These are phyloP conservation scores for Aspergillus heteromorphus DNA, from an alignment of 495 filamentous ascomycete genomes.

Conservation along the genomic window DNA sequence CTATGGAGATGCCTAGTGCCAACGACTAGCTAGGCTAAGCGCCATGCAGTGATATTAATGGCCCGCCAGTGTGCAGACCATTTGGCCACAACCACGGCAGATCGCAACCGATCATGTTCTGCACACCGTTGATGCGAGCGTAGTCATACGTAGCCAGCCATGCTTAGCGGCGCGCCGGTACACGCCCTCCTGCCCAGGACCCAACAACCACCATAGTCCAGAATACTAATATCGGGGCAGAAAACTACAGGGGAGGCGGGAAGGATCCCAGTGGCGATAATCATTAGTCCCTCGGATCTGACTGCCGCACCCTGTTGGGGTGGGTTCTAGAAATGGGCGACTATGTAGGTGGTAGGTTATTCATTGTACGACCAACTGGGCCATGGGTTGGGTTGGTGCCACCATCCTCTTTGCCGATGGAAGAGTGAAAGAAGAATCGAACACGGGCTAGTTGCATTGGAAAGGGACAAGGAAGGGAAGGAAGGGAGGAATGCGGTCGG, in stretches of 20 bases:
- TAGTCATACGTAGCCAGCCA: neutral
- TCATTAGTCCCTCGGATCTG: conserved; percentile 1
- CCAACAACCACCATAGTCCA: neutral
- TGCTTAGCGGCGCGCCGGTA: too few species aligned
- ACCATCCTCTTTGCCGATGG: neutral
- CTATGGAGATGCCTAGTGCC: conserved; percentile 2
- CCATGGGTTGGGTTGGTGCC: neutral
- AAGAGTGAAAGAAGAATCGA: neutral
- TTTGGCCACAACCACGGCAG: conserved; percentile 2
- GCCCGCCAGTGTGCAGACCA: conserved; percentile 11
- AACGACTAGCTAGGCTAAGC: neutral
- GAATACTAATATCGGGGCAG: neutral
- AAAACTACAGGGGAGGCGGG: conserved; percentile 1
- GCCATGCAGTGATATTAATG: conserved; percentile 1
- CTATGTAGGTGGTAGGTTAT: too few species aligned
- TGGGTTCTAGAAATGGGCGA: neutral
- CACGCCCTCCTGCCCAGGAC: neutral
- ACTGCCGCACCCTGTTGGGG: conserved; percentile 2
- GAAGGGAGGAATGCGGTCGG: neutral
- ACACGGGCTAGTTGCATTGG: neutral
- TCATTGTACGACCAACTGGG: neutral
- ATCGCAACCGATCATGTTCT: neutral
- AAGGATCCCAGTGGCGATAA: conserved; percentile 5
- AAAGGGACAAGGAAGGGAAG: neutral
- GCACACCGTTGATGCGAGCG: neutral